These are phyloP conservation scores for Monascus purpureus DNA, from an alignment of 495 filamentous ascomycete genomes.

Conservation along the genomic window DNA sequence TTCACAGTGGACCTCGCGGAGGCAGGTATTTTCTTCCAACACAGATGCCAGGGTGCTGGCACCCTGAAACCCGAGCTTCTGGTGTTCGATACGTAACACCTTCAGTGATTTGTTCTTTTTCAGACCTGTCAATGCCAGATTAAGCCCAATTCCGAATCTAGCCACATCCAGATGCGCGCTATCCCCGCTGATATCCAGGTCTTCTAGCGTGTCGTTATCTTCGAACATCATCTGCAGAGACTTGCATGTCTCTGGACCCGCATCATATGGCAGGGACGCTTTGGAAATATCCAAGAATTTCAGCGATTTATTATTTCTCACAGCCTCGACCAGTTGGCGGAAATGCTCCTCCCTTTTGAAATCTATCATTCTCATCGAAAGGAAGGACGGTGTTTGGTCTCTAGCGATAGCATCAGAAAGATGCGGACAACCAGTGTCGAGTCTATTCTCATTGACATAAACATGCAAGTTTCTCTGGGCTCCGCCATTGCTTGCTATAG, in stretches of 20 bases:
- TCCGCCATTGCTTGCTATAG: conserved; percentile 43
- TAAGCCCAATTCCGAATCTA: conserved; percentile 70
- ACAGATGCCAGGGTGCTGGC: conserved; percentile 69
- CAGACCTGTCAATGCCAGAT: conserved; percentile 61
- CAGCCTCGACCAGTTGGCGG: conserved; percentile 53
- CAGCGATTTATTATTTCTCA: conserved; percentile 61
- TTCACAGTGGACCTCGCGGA: conserved; percentile 61
- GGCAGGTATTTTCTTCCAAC: conserved; percentile 47
- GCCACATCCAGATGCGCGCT: conserved; percentile 77
- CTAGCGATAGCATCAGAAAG: conserved; percentile 55
- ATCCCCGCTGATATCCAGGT: conserved; percentile 80
- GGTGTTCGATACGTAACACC: conserved; percentile 61
- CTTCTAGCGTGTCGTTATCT: conserved; percentile 60
- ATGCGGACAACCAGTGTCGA: conserved; percentile 56
- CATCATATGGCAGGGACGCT: conserved; percentile 68
- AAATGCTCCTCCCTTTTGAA: conserved; percentile 68
- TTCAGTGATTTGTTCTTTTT: conserved; percentile 61
- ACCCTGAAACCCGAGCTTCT: conserved; percentile 50
- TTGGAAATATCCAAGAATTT: conserved; percentile 76
- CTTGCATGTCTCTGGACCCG: conserved; percentile 57
- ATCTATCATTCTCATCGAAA: conserved; percentile 79
- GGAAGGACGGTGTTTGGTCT: conserved; percentile 49
- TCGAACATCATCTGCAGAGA: conserved; percentile 65
- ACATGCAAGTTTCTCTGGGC: conserved; percentile 56
- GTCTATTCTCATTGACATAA: conserved; percentile 64